Percentiles rank a stretch among this genome's conserved stretches.
Conservation (phyloP, 306 rosid species). For the Lathyrus aphaca region DNA sequence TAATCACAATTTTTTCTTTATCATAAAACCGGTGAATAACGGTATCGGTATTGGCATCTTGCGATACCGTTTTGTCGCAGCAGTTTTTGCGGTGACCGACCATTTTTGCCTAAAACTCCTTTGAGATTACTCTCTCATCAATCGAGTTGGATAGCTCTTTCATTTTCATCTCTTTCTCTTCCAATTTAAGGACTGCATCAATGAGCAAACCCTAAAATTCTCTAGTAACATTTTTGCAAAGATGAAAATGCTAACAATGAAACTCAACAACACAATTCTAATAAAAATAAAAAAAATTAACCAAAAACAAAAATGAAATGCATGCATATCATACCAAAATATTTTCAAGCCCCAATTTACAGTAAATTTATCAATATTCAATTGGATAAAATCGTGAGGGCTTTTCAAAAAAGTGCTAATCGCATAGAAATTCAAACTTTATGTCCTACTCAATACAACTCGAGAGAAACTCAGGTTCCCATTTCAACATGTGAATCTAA, state of each 20-base stretch:
- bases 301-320: background rate
- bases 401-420: conserved; percentile 9
- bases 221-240: background rate
- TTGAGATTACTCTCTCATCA: background rate
- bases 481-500: conserved; percentile 37
- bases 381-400: conserved; percentile 7
- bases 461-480: conserved; percentile 21
- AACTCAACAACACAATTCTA: conserved; percentile 17
- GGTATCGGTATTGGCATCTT: no score
- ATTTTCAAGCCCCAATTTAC: conserved; percentile 31
- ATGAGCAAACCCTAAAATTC: conserved; percentile 5
- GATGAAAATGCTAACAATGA: conserved; percentile 14
- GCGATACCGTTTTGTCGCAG: no score
- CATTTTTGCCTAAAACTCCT: background rate
- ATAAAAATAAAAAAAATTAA: background rate
- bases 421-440: conserved; percentile 28
- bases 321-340: conserved; percentile 11
- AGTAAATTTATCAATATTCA: conserved; percentile 4
- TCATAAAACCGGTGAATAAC: no score
- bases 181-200: background rate
- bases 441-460: conserved; percentile 29
- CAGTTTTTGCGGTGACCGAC: no score
- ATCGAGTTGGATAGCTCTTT: background rate
- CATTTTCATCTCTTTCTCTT: background rate
- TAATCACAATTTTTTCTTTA: no score